Evolutionary conservation across 441 rosid genomes (phyloP).

Genomic region (Iberis amara): DNA sequence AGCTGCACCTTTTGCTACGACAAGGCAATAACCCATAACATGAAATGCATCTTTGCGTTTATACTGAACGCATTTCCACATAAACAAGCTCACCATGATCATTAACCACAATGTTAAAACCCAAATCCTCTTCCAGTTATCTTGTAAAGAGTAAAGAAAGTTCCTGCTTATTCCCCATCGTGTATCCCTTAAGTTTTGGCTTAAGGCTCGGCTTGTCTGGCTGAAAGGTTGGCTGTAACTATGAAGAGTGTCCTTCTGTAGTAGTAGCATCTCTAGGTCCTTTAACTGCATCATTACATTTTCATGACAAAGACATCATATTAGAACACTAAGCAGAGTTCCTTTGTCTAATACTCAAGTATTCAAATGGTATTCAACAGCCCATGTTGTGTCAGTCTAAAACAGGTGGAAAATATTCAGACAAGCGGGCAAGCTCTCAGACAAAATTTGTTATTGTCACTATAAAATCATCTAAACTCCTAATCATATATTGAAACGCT

Average conservation of each 20-base stretch:
- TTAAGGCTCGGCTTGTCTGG: conserved; percentile 60
- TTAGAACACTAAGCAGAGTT: neutral
- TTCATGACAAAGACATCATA: conserved; percentile 16
- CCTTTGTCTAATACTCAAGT: neutral
- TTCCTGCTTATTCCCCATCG: conserved; percentile 41
- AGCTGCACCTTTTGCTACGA: conserved; percentile 62
- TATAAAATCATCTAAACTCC: neutral
- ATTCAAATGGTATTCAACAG: neutral
- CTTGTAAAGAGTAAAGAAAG: conserved; percentile 46
- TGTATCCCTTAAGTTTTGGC: conserved; percentile 54
- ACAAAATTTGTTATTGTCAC: neutral
- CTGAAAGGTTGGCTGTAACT: conserved; percentile 60
- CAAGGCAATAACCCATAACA: conserved; percentile 64
- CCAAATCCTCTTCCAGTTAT: conserved; percentile 62
- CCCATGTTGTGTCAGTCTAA: too few relatives aligned
- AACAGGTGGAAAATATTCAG: too few relatives aligned
- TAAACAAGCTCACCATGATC: conserved; percentile 48
- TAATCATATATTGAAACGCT: neutral
- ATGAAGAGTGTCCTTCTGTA: conserved; percentile 54
- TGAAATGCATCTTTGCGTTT: conserved; percentile 41
- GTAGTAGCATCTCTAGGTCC: conserved; percentile 59
- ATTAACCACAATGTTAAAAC: conserved; percentile 47
- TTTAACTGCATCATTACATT: conserved; percentile 45
- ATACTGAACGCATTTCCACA: conserved; percentile 56
- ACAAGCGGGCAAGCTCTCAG: neutral